A percentile compares a stretch with the other conserved stretches of the same genome.
phyloP scores from a whole-genome alignment of 129 eudicot species.

The Flaveria ramosissima region DNA sequence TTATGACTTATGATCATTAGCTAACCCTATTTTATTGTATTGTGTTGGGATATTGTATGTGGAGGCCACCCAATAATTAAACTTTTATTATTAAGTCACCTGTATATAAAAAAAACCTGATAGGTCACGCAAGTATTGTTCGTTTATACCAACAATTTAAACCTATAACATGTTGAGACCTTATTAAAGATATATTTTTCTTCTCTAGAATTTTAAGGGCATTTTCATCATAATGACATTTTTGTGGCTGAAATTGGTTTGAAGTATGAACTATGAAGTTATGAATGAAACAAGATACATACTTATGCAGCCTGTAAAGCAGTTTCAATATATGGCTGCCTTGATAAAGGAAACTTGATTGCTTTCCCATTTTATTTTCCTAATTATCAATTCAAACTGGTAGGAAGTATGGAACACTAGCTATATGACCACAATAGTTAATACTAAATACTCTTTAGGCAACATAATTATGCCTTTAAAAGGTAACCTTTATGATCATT shows the following conservation, averaged over 20 bases:
- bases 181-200: background rate
- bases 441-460: background rate
- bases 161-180: background rate
- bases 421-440: background rate
- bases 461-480: background rate
- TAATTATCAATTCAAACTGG: background rate
- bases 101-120: background rate
- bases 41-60: background rate
- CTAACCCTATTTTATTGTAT: background rate
- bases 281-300: conserved; percentile 1
- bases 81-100: background rate
- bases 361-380: background rate
- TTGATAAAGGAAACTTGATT: background rate
- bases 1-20: background rate
- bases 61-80: too few species aligned
- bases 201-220: background rate
- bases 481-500: conserved; percentile 7
- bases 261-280: background rate
- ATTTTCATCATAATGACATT: background rate
- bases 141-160: background rate
- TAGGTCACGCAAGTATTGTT: background rate
- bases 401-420: background rate
- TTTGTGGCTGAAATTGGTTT: background rate
- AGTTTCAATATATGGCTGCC: background rate
- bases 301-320: background rate